Evolutionary conservation across 495 filamentous ascomycete genomes (phyloP), one percentile per base, ranked within the genome.

Genomic region (Penicillium turbatum): DNA sequence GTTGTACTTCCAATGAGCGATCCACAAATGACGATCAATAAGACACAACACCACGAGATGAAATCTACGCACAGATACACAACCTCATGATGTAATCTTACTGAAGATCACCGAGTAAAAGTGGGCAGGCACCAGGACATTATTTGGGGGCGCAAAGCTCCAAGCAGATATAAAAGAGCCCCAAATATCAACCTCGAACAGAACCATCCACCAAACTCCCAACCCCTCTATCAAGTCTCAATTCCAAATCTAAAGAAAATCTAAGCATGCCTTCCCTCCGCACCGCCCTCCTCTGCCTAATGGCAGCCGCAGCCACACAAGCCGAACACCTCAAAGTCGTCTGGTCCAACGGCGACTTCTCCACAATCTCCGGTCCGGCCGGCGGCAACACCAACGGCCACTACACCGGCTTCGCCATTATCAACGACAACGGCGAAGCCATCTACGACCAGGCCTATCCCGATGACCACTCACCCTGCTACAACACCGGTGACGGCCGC

Each of bases 301-400:
- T 49, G 38, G 58, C 57, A 34, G 27, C 29, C 13, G 50, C 58
- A 7, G 39, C 46, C 12, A 44, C 50, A 6, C 54, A 51, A 35
- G 58, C 54, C 6, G 58, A 61, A 47, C 59, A 54, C 36, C 30
- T 61, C 17, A 54, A 38, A 41, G 59, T 57, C 42, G 47, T 61
- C 47, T 57, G 45, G 39, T 61, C 59, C 1, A 9, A 24, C 10
- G 59, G 59, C 31, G 51, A 49, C 50, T 61, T 61, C 13, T 61
- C 59, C 1, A 41, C 51, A 7, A 57, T 61, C 26, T 57, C 55
- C 3, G 59, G 59, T 19, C 59, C 54, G 6, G 30, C 50, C 21
- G 59, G 58, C 6, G 58, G 58, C 35, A 61, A 43, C 37, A 48
- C 39, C 0, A 57, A 43, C 29, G 59, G 50, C 17, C 50, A 55